Conservation (phyloP, 2,329 filamentous ascomycete species). For the Ophiostoma angusticollis region DNA sequence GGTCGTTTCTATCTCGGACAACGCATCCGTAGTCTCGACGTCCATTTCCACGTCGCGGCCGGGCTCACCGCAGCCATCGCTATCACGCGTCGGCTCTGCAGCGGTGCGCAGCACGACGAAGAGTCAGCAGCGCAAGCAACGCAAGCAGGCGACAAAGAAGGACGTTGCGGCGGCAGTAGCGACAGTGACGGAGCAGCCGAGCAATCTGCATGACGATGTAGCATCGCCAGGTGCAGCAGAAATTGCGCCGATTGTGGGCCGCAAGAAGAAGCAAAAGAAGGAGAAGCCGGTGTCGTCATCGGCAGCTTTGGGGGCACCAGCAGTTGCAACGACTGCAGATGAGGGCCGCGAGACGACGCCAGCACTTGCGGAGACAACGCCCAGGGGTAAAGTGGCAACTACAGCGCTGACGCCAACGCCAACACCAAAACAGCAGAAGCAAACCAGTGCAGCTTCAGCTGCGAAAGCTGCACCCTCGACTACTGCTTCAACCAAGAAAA, state of each 20-base stretch:
- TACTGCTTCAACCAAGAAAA: constrained; percentile 1
- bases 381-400: background rate
- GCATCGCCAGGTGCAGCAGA: constrained; percentile 20
- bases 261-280: constrained; percentile 80
- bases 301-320: constrained; percentile 11
- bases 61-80: constrained; percentile 55
- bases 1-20: constrained; percentile 65
- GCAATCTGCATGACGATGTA: constrained; percentile 33
- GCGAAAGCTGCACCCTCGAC: too few relatives aligned
- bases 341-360: constrained; percentile 16
- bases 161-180: constrained; percentile 38
- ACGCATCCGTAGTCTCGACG: constrained; percentile 58
- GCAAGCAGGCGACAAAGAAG: constrained; percentile 53
- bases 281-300: constrained; percentile 34
- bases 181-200: constrained; percentile 18
- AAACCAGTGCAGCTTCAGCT: too few relatives aligned
- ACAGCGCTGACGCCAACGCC: constrained; percentile 6
- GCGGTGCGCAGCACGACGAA: constrained; percentile 60
- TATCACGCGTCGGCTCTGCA: constrained; percentile 51
- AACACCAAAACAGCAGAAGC: constrained; percentile 15
- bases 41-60: constrained; percentile 56
- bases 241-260: constrained; percentile 60
- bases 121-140: constrained; percentile 66
- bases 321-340: constrained; percentile 15
- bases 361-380: background rate